Evolutionary conservation across 2,329 filamentous ascomycete species (phyloP).

Genomic region (Ophiocordyceps sinensis): DNA sequence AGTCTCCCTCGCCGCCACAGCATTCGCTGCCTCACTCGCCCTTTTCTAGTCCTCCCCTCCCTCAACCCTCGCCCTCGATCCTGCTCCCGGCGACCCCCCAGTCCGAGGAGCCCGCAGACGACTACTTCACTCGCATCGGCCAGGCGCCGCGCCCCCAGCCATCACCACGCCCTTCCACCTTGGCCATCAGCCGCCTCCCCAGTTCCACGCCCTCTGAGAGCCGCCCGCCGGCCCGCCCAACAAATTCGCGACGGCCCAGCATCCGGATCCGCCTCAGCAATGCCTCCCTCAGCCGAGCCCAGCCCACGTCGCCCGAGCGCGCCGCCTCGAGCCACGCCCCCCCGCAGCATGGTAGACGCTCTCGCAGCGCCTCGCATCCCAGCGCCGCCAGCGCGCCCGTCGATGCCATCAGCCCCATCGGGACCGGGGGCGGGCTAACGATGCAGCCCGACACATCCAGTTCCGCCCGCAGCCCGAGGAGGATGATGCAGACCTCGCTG

Average conservation of each 20-base stretch:
- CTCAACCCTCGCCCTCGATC: too few species aligned
- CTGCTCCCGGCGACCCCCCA: too few species aligned
- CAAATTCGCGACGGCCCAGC: constrained; percentile 6
- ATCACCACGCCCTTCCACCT: constrained; percentile 2
- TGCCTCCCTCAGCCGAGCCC: too few species aligned
- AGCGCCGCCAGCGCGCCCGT: constrained; percentile 9
- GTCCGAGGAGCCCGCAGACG: background rate
- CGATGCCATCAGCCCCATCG: constrained; percentile 5
- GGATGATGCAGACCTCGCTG: constrained; percentile 17
- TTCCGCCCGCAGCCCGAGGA: constrained; percentile 14
- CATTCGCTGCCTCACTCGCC: too few species aligned
- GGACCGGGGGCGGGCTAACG: background rate
- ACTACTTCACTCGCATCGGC: constrained; percentile 1
- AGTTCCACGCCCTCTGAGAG: background rate
- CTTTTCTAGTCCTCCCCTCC: too few species aligned
- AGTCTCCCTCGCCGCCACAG: too few species aligned
- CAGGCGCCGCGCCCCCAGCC: constrained; percentile 1
- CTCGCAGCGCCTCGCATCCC: constrained; percentile 22
- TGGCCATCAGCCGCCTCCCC: constrained; percentile 1
- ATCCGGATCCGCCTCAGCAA: constrained; percentile 9
- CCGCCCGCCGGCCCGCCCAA: too few species aligned
- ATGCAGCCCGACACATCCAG: background rate
- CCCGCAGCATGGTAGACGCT: constrained; percentile 4
- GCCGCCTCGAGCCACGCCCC: too few species aligned
- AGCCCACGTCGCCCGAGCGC: too few species aligned